These are phyloP conservation scores for Phytophthora syringae DNA, from an alignment of 352 stramenopile genomes.

Conservation along the genomic window DNA sequence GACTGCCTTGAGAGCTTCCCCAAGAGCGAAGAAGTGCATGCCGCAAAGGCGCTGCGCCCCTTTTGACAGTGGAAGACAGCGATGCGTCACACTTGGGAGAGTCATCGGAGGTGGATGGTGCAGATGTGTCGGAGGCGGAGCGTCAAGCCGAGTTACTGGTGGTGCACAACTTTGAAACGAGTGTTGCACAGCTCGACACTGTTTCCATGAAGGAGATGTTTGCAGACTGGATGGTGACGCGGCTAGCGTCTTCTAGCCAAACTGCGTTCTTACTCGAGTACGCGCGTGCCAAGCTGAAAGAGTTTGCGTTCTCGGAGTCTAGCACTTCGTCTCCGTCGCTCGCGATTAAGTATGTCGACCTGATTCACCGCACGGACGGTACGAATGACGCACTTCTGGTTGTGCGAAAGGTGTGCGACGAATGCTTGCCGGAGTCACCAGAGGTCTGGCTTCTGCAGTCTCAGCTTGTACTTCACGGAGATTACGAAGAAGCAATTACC, in stretches of 20 bases:
- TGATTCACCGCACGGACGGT: conserved; percentile 74
- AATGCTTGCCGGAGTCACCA: conserved; percentile 39
- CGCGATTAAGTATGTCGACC: conserved; percentile 67
- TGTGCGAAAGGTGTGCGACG: conserved; percentile 49
- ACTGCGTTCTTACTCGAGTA: conserved; percentile 62
- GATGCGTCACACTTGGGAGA: conserved; percentile 9
- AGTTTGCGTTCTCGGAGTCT: conserved; percentile 40
- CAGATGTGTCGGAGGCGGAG: conserved; percentile 40
- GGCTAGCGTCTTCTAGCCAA: conserved; percentile 48
- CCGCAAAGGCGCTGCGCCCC: conserved; percentile 58
- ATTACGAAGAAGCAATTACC: conserved; percentile 26
- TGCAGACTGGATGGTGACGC: conserved; percentile 67
- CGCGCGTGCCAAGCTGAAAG: conserved; percentile 58
- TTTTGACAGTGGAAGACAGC: conserved; percentile 35
- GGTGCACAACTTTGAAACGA: conserved; percentile 69
- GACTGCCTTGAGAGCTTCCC: conserved; percentile 69
- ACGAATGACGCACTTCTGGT: conserved; percentile 50
- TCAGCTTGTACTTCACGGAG: conserved; percentile 69
- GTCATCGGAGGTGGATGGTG: conserved; percentile 23
- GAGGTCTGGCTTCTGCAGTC: conserved; percentile 76
- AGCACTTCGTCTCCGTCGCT: conserved; percentile 38
- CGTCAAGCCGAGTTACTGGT: conserved; percentile 51
- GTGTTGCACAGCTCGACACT: conserved; percentile 48
- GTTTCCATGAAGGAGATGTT: conserved; percentile 69
- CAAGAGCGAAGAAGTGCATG: conserved; percentile 58